Conservation (phyloP, 2,329 filamentous ascomycete genomes). For the Aureobasidium subglaciale region DNA sequence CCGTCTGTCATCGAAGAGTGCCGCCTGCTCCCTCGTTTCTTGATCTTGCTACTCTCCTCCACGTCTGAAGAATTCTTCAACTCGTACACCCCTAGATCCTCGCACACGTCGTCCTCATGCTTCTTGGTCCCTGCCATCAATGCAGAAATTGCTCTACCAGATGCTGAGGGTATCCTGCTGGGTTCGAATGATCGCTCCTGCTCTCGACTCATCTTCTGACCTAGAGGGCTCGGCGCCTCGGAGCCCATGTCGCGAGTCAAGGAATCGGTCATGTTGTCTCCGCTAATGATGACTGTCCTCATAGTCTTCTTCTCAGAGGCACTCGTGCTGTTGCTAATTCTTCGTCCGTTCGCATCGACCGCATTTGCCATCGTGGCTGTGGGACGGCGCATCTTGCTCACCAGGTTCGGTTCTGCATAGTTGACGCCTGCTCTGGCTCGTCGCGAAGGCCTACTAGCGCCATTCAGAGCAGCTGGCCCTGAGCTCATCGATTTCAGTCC, state of each 20-base stretch:
- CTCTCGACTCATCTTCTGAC: slow-evolving; percentile 16
- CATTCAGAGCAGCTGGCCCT: slow-evolving; percentile 20
- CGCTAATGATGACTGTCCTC: slow-evolving; percentile 23
- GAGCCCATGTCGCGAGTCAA: neutral
- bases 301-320: neutral
- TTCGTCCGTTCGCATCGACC: slow-evolving; percentile 21
- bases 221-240: slow-evolving; percentile 20
- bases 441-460: slow-evolving; percentile 35
- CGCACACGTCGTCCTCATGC: neutral
- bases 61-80: slow-evolving; percentile 26
- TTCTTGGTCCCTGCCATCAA: slow-evolving; percentile 15
- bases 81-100: slow-evolving; percentile 29
- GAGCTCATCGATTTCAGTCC: slow-evolving; percentile 17
- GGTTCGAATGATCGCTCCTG: slow-evolving; percentile 8
- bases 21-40: slow-evolving; percentile 10
- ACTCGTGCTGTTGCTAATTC: neutral
- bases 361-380: slow-evolving; percentile 42
- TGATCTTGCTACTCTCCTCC: neutral
- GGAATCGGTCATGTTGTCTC: slow-evolving; percentile 23
- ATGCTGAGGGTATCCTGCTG: neutral
- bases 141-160: slow-evolving; percentile 15
- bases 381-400: slow-evolving; percentile 44
- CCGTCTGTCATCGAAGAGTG: slow-evolving; percentile 13
- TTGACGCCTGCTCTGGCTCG: slow-evolving; percentile 41
- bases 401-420: slow-evolving; percentile 43